These are phyloP conservation scores for Canna indica DNA, from an alignment of 176 grass and related monocot genomes.

Conservation along the genomic window DNA sequence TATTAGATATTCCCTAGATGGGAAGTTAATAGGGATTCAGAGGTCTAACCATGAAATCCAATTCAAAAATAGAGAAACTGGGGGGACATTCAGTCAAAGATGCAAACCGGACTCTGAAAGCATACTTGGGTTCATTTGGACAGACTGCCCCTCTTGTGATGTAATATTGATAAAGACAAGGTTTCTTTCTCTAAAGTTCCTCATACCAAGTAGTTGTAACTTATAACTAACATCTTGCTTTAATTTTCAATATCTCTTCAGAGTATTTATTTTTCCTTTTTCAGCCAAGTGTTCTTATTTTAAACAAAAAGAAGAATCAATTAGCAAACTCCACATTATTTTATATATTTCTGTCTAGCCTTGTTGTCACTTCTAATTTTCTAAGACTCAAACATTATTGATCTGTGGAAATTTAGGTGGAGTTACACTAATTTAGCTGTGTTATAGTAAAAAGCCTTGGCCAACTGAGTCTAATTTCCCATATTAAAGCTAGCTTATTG, in stretches of 20 bases:
- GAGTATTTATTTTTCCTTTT: not conserved
- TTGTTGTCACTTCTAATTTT: too few species aligned
- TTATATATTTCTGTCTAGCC: too few species aligned
- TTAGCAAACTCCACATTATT: too few species aligned
- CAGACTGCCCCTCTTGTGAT: constrained; percentile 88
- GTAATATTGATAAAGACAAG: constrained; percentile 90
- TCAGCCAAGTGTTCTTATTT: not conserved
- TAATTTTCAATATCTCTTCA: not conserved
- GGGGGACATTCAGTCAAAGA: constrained; percentile 47
- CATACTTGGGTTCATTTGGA: constrained; percentile 94
- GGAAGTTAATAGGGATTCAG: constrained; percentile 76
- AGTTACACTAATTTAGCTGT: too few species aligned
- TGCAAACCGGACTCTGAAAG: constrained; percentile 76
- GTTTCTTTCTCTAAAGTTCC: constrained; percentile 16
- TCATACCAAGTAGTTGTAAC: constrained; percentile 8
- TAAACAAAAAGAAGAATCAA: too few species aligned
- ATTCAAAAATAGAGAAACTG: constrained; percentile 83
- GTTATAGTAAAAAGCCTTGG: too few species aligned
- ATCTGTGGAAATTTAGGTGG: too few species aligned
- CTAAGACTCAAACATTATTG: too few species aligned
- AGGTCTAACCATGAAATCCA: constrained; percentile 63
- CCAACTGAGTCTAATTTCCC: too few species aligned
- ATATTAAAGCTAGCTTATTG: too few species aligned
- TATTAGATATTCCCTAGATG: constrained; percentile 77
- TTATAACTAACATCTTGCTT: not conserved